Conservation (phyloP, 306 rosid genomes). For the Canavalia ensiformis region DNA sequence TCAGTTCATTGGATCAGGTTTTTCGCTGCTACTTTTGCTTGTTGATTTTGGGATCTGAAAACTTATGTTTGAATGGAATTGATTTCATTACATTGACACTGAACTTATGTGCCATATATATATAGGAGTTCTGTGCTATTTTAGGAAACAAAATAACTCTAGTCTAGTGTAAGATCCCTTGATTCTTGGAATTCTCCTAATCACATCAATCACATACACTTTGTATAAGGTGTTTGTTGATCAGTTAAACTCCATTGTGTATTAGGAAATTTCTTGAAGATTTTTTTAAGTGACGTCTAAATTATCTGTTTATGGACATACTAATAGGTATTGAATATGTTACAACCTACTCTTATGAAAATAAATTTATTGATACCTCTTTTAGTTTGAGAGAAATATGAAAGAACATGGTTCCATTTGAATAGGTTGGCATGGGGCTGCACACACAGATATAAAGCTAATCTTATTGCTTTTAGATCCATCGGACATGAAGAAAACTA, state of each 20-base stretch:
- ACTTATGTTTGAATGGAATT: no score
- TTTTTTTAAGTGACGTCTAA: not conserved
- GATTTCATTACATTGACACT: no score
- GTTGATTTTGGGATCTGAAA: not conserved
- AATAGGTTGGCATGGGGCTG: constrained; percentile 16
- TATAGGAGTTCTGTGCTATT: no score
- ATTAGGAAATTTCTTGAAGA: not conserved
- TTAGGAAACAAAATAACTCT: no score
- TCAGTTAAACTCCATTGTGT: not conserved
- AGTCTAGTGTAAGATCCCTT: no score
- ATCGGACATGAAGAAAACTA: constrained; percentile 14
- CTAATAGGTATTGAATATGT: constrained; percentile 9
- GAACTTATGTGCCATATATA: no score
- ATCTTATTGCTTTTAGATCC: constrained; percentile 3
- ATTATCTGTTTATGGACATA: constrained; percentile 1
- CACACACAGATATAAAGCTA: not conserved
- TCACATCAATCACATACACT: not conserved
- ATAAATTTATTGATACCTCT: not conserved
- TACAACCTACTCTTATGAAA: not conserved
- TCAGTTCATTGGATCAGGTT: constrained; percentile 87
- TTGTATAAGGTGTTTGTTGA: constrained; percentile 23
- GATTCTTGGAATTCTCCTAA: no score
- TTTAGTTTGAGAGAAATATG: constrained; percentile 31
- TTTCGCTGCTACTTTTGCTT: constrained; percentile 26
- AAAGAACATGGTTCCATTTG: constrained; percentile 19